Evolutionary conservation across 805 yeast genomes (phyloP), one percentile per base, ranked within the genome.

Genomic region (Ogataea nakhonphanomensis): DNA sequence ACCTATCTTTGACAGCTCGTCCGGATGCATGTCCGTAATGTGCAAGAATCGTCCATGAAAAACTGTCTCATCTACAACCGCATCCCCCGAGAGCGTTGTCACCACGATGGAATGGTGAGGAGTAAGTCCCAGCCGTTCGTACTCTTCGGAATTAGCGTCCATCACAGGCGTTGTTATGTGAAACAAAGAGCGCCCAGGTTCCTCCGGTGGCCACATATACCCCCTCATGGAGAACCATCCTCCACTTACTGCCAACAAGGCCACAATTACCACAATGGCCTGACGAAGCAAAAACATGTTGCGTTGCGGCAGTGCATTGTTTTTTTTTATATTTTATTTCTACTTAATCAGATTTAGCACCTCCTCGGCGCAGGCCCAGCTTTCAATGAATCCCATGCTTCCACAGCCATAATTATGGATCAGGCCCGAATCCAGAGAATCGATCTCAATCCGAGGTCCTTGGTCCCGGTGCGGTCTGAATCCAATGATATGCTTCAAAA

Each of bases 11-110:
- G 83, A 85, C 53, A 66, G 66, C 12, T 79, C 80, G 60, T 87
- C 96, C 0, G 95, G 95, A 55, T 87, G 96, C 45, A 88, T 69
- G 57, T 87, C 96, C 0, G 95, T 87, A 21, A 87, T 71, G 55
- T 88, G 95, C n/a, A 87, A 63, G 54, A 87, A 88, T 39, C 93
- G 64, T 1, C 96, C 96, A 51, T 81, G 84, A 10, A 82, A 53
- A 3, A 55, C 57, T 9, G 39, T 58, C 36, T 25, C 33, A 26
- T 35, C 42, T 17, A 17, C 34, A 10, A 35, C 32, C 53, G 21
- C 43, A 30, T 41, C 45, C 7, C 51, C 49, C 25, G 39, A 31
- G 2, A 49, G 26, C 7, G 56, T 38, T 13, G 59, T 51, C 8
- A 55, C 46, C n/a, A 55, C 44, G 4, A 70, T 45, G 1, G 75